These are phyloP conservation scores for Clathrospora elynae DNA, from an alignment of 2,329 filamentous ascomycete genomes.

Conservation along the genomic window DNA sequence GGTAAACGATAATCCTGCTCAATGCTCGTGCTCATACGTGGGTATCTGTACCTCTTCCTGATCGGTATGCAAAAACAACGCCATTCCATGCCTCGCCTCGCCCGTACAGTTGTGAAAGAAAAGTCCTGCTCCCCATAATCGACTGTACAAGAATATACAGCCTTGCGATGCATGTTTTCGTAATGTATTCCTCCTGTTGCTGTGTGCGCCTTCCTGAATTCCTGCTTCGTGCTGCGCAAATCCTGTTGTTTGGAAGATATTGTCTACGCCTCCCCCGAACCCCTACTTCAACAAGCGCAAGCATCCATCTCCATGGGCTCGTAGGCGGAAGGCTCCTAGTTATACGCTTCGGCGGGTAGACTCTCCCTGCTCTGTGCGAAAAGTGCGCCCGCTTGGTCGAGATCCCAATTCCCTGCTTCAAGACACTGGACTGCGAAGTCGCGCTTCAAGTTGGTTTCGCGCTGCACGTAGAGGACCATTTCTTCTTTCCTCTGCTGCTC, in stretches of 20 bases:
- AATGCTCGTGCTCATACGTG: slow-evolving; percentile 1
- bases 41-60: slow-evolving; percentile 9
- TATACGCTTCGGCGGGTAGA: slow-evolving; percentile 52
- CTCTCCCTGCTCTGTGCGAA: slow-evolving; percentile 74
- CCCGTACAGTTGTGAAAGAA: background rate
- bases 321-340: slow-evolving; percentile 16
- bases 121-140: background rate
- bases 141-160: too few species aligned
- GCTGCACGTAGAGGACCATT: slow-evolving; percentile 71
- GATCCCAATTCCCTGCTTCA: slow-evolving; percentile 77
- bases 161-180: background rate
- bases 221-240: background rate
- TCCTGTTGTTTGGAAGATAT: too few species aligned
- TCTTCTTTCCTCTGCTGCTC: slow-evolving; percentile 63
- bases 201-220: background rate
- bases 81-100: slow-evolving; percentile 1
- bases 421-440: slow-evolving; percentile 83
- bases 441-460: slow-evolving; percentile 78
- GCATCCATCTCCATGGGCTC: background rate
- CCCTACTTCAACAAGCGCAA: too few species aligned
- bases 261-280: too few species aligned
- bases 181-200: too few species aligned
- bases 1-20: background rate
- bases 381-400: slow-evolving; percentile 72
- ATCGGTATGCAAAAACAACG: slow-evolving; percentile 2